Evolutionary conservation across 148 eudicot species (phyloP), one percentile per base, ranked within the genome.

Genomic region (Camellia japonica): DNA sequence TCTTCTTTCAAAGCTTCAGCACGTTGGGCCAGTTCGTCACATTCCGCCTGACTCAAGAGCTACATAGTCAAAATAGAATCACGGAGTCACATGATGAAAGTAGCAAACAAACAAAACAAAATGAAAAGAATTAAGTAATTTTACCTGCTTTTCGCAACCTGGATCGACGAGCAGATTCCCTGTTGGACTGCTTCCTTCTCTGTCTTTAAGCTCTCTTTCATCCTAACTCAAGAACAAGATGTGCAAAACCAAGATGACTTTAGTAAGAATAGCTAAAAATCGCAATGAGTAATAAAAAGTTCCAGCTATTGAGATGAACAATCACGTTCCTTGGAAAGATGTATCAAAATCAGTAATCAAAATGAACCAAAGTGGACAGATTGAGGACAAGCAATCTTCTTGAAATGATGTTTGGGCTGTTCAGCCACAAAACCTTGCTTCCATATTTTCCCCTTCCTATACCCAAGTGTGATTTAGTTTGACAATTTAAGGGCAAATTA

Each of bases 91-190:
- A 71, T 19, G 7, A n/a, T 8, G 18, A 47, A 14, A 60, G 19
- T 72, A 70, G 49, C 66, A 38, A 58, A 64, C 13, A 81, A 43
- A 41, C 7, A 14, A 18, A 51, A 75, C 16, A 67, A 56, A 54
- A 23, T 15, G 19, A 23, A 41, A 58, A 66, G 71, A 58, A 64
- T 30, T 66, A 73, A 60, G 76, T 71, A 23, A 23, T 23, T 23
- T 23, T 84, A 88, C 99, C 98, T 96, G 99, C 89, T 96, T 93
- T 68, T n/a, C 99, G 91, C 85, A 96, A 84, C 82, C 99, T 92
- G 67, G 99, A 96, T 63, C 98, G 80, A 46, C 99, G 95, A 79
- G 99, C 99, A 80, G 99, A 93, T 87, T 96, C 99, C 85, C 98
- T 87, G 86, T 96, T 93, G 15, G 99, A 93, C 85, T 96, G 99